phyloP scores from a whole-genome alignment of 768 basidiomycete genomes.

The Porpolomopsis calyptriformis region DNA sequence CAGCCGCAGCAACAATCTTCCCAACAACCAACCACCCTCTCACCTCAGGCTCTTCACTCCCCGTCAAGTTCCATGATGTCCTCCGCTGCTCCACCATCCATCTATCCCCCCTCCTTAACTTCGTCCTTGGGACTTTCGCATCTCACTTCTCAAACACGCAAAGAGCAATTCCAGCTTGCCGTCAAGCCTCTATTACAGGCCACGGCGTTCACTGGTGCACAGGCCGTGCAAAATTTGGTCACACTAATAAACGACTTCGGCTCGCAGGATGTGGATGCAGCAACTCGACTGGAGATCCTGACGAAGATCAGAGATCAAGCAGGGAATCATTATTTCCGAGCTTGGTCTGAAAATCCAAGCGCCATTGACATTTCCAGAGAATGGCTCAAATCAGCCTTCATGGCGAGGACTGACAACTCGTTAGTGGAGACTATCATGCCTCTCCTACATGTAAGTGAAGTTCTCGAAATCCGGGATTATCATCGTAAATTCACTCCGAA shows the following conservation, averaged over 20 bases:
- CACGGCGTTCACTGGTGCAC: constrained; percentile 54
- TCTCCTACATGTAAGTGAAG: constrained; percentile 64
- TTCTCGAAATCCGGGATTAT: neutral
- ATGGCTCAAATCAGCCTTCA: constrained; percentile 67
- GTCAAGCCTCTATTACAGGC: constrained; percentile 50
- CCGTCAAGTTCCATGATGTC: constrained; percentile 39
- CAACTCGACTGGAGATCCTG: constrained; percentile 63
- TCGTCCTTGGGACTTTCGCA: constrained; percentile 11
- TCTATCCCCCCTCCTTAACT: constrained; percentile 19
- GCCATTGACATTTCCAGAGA: constrained; percentile 74
- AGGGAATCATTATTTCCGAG: constrained; percentile 77
- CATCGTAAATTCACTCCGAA: neutral
- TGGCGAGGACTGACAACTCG: constrained; percentile 41
- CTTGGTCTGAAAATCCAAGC: constrained; percentile 66
- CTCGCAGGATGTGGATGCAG: constrained; percentile 49
- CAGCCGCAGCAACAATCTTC: constrained; percentile 27
- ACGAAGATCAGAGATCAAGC: constrained; percentile 76
- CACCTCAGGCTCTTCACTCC: constrained; percentile 59
- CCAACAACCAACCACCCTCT: constrained; percentile 50
- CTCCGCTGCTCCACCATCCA: constrained; percentile 21
- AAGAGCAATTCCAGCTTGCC: constrained; percentile 39
- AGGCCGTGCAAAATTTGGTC: constrained; percentile 55
- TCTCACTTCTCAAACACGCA: constrained; percentile 40
- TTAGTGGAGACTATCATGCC: constrained; percentile 77
- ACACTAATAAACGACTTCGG: constrained; percentile 50